Base-by-base conservation (phyloP, 2,329 filamentous ascomycete genomes). In the Alternaria gaisen region DNA sequence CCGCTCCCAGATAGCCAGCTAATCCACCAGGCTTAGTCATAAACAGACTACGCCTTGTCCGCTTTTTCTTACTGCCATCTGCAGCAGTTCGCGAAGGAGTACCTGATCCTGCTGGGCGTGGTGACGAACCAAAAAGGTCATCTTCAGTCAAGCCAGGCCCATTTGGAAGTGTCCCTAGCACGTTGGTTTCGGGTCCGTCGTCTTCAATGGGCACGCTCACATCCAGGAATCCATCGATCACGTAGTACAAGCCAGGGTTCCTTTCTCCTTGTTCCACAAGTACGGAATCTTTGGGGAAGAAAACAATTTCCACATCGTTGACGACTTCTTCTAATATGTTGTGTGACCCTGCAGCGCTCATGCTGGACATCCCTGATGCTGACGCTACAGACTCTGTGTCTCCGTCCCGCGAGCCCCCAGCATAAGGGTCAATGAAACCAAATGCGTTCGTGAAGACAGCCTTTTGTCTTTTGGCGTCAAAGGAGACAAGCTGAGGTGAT, bases 191-290 rank as follows among this genome's bases (percentile, higher is more conserved):
- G 5, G 73, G 69, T n/a, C 79, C 81, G 46, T 87, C 84, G n/a
- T 91, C 88, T 41, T 90, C 87, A 0, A 87, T 83, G 2, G 92
- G 89, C n/a, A 96, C 90, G 63, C 93, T 93, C 43, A 98, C 94
- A 72, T 99, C 95, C 36, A 99, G 82, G 71, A 99, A 99, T 0
- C 95, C 95, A 76, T 99, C 95, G 51, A 99, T 91, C 3, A 99
- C 94, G 79, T 99, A 99, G 80, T 99, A 99, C 0, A 99, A 79
- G 0, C 95, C 95, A 0, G 95, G 95, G 69, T 96, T 97, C n/a
- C 95, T 87, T 77, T 99, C 95, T 10, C 95, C 94, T 80, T 98
- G 94, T 73, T 99, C 95, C 0, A 99, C 94, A 16, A 99, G 85
- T 0, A 99, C 91, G 2, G 95, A 94, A 3, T 92, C 94, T 77